Percentiles rank a stretch among this genome's conserved stretches.
phyloP scores from a whole-genome alignment of 139 green algal species.

The Picochlorum sp. region DNA sequence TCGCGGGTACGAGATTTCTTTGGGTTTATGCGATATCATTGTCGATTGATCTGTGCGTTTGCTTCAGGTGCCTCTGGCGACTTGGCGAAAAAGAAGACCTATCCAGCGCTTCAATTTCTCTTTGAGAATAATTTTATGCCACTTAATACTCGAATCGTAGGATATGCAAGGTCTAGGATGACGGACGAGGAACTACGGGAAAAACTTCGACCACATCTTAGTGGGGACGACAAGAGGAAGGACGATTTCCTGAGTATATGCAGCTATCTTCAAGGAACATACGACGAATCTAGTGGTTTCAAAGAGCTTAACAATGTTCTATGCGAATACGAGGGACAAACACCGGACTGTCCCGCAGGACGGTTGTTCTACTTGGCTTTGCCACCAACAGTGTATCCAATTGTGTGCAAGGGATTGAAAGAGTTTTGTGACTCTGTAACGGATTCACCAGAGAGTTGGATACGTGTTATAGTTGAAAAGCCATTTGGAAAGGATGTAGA shows the following conservation, averaged over 20 bases:
- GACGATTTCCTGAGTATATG: conserved; percentile 54
- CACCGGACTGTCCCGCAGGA: conserved; percentile 19
- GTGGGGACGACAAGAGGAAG: conserved; percentile 14
- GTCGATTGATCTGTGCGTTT: background rate
- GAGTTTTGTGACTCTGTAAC: background rate
- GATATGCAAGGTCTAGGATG: conserved; percentile 65
- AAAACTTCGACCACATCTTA: conserved; percentile 28
- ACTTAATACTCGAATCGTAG: conserved; percentile 49
- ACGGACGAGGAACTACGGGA: conserved; percentile 49
- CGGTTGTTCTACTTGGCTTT: conserved; percentile 94
- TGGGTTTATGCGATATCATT: background rate
- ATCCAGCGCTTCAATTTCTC: conserved; percentile 67
- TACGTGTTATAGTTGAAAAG: conserved; percentile 40
- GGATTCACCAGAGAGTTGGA: conserved; percentile 11
- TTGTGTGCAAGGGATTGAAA: conserved; percentile 42
- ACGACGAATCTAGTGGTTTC: conserved; percentile 50
- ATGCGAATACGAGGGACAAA: conserved; percentile 27
- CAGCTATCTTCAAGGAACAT: conserved; percentile 50
- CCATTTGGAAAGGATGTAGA: conserved; percentile 8
- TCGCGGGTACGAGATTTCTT: conserved; percentile 2
- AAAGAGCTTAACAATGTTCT: conserved; percentile 28
- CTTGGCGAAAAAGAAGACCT: conserved; percentile 86
- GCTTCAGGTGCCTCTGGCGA: conserved; percentile 44
- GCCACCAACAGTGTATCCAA: conserved; percentile 86
- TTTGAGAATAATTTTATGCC: conserved; percentile 42